phyloP scores from a whole-genome alignment of 208 protist species.

The Acanthamoeba castellanii region DNA sequence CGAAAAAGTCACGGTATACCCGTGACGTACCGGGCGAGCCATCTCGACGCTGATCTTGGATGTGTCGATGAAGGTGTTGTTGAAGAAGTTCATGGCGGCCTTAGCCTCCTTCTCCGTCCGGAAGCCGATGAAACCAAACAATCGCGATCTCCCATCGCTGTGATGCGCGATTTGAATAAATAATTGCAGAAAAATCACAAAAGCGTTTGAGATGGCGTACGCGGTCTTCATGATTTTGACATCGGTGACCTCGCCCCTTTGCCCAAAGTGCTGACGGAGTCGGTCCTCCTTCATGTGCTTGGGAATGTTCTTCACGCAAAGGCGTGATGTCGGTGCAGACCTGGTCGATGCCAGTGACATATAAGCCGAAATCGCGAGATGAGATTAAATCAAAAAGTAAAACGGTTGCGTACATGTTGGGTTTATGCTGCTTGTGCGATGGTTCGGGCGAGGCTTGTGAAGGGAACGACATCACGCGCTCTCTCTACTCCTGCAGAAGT shows the following conservation, averaged over 20 bases:
- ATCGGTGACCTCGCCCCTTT: conserved; percentile 89
- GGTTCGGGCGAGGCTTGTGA: too few species aligned
- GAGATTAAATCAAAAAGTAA: neutral
- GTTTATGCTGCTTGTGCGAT: too few species aligned
- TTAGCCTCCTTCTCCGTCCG: conserved; percentile 91
- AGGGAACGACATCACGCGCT: too few species aligned
- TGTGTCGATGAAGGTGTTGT: conserved; percentile 96
- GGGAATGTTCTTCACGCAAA: conserved; percentile 96
- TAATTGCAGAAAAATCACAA: neutral
- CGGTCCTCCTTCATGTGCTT: conserved; percentile 94
- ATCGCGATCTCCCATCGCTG: conserved; percentile 89
- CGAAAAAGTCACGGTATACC: too few species aligned
- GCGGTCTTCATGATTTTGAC: conserved; percentile 89
- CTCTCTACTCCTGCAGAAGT: too few species aligned
- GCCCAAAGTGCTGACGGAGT: conserved; percentile 93
- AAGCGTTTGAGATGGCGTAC: conserved; percentile 48
- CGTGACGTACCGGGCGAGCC: conserved; percentile 79
- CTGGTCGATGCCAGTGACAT: neutral
- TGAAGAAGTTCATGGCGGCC: conserved; percentile 93
- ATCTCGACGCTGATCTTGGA: conserved; percentile 91
- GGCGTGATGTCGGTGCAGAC: conserved; percentile 80
- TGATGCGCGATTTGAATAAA: neutral
- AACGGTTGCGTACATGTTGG: too few species aligned
- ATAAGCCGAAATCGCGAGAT: neutral
- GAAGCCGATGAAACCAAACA: conserved; percentile 98